Evolutionary conservation across 169 alveolate genomes (phyloP).

Genomic region (Eimeria acervulina): DNA sequence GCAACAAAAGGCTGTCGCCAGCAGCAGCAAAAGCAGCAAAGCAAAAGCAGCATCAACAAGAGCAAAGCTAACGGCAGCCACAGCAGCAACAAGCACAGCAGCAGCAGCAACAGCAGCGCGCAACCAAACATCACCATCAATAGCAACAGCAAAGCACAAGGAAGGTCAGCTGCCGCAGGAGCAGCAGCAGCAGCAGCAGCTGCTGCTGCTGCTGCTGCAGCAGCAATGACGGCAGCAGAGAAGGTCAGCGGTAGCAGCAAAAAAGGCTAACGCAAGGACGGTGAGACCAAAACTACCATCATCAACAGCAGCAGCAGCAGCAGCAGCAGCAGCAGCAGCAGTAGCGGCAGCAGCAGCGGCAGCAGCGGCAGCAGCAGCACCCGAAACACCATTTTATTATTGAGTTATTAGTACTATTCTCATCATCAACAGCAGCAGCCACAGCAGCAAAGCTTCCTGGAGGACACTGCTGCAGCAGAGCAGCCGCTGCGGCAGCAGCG

Average conservation of each 20-base stretch:
- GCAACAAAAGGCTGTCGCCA: neutral
- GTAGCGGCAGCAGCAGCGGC: neutral
- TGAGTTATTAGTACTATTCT: too few relatives aligned
- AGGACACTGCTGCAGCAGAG: neutral
- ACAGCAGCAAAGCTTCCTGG: neutral
- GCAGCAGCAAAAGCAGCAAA: neutral
- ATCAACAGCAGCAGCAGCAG: neutral
- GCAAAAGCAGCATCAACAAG: neutral
- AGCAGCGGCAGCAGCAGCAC: neutral
- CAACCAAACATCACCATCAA: too few relatives aligned
- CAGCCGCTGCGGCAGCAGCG: neutral
- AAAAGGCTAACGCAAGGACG: neutral
- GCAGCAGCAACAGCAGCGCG: neutral
- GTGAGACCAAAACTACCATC: neutral
- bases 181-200: slow-evolving; percentile 16
- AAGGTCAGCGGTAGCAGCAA: neutral
- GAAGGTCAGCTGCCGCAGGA: neutral
- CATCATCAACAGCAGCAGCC: neutral
- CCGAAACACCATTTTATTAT: neutral
- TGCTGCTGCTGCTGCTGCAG: neutral
- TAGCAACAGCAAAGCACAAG: neutral
- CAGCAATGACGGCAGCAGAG: neutral
- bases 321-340: neutral
- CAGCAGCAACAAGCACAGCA: neutral
- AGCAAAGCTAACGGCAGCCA: neutral